These are phyloP conservation scores for Phialocephala sp. DNA, from an alignment of 2,329 filamentous ascomycete genomes.

Conservation along the genomic window DNA sequence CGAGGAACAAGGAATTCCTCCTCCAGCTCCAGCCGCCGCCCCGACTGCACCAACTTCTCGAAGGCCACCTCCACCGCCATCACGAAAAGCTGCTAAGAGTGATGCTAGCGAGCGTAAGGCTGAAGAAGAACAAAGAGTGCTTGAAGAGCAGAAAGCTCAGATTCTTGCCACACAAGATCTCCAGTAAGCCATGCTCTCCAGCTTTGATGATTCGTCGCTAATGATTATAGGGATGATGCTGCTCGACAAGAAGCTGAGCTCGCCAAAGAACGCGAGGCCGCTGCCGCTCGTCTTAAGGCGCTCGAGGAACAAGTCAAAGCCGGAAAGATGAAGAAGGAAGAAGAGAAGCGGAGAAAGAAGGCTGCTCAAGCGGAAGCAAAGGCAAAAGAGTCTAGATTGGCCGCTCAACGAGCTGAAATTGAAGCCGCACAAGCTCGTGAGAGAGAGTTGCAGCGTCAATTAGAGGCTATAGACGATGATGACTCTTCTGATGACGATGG, in stretches of 20 bases:
- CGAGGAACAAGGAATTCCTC: slow-evolving; percentile 43
- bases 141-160: slow-evolving; percentile 77
- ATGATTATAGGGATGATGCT: slow-evolving; percentile 68
- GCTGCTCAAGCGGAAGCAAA: slow-evolving; percentile 85
- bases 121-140: slow-evolving; percentile 67
- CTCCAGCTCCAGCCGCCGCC: slow-evolving; percentile 34
- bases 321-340: slow-evolving; percentile 93
- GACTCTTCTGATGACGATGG: slow-evolving; percentile 77
- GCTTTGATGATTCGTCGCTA: slow-evolving; percentile 20
- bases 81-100: slow-evolving; percentile 70
- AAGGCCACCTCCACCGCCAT: slow-evolving; percentile 80
- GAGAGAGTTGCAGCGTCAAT: slow-evolving; percentile 84
- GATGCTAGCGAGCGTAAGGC: slow-evolving; percentile 63
- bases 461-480: slow-evolving; percentile 76
- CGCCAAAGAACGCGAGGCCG: slow-evolving; percentile 77
- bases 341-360: slow-evolving; percentile 92
- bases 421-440: slow-evolving; percentile 91
- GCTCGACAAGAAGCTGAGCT: slow-evolving; percentile 80
- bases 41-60: slow-evolving; percentile 53
- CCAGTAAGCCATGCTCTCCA: slow-evolving; percentile 71
- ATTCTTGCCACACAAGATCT: slow-evolving; percentile 74
- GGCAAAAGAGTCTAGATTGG: slow-evolving; percentile 85
- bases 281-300: slow-evolving; percentile 81
- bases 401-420: slow-evolving; percentile 86
- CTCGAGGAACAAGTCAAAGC: slow-evolving; percentile 93